Conservation (phyloP, 495 filamentous ascomycete species). For the Elaphomyces granulatus region DNA sequence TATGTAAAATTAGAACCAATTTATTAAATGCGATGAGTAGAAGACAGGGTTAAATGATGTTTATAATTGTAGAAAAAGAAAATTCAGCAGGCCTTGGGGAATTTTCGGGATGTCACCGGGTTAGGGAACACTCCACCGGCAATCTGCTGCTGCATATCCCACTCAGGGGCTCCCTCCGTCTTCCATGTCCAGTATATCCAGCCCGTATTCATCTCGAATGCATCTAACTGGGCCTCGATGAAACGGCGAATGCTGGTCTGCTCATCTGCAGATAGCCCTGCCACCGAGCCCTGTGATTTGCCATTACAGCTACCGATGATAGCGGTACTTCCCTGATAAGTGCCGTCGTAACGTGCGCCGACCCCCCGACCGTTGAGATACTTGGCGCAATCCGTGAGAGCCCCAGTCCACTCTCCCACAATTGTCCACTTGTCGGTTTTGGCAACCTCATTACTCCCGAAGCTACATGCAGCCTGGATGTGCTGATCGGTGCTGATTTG, state of each 20-base stretch:
- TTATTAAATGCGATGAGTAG: background rate
- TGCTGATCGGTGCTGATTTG: conserved; percentile 33
- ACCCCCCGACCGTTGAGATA: conserved; percentile 56
- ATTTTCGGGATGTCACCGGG: conserved; percentile 36
- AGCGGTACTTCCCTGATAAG: conserved; percentile 26
- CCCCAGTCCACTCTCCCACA: conserved; percentile 56
- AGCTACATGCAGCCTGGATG: conserved; percentile 35
- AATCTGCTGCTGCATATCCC: conserved; percentile 61
- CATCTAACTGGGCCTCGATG: conserved; percentile 62
- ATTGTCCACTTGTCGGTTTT: conserved; percentile 55
- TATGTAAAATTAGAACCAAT: too few species aligned
- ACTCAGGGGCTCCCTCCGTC: conserved; percentile 75
- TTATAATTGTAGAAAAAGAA: background rate
- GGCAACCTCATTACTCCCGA: conserved; percentile 31
- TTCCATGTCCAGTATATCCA: conserved; percentile 84
- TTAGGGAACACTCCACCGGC: conserved; percentile 47
- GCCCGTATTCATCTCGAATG: conserved; percentile 50
- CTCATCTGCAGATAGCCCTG: conserved; percentile 33
- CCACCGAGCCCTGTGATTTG: conserved; percentile 43
- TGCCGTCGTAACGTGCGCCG: conserved; percentile 58
- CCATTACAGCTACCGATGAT: conserved; percentile 43
- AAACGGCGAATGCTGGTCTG: conserved; percentile 44
- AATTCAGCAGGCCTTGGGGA: conserved; percentile 35
- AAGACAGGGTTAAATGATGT: background rate
- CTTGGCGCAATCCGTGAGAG: conserved; percentile 60